A percentile compares a stretch with the other conserved stretches of the same genome.
phyloP scores from a whole-genome alignment of 805 yeast species.

The Clavispora asparagi region DNA sequence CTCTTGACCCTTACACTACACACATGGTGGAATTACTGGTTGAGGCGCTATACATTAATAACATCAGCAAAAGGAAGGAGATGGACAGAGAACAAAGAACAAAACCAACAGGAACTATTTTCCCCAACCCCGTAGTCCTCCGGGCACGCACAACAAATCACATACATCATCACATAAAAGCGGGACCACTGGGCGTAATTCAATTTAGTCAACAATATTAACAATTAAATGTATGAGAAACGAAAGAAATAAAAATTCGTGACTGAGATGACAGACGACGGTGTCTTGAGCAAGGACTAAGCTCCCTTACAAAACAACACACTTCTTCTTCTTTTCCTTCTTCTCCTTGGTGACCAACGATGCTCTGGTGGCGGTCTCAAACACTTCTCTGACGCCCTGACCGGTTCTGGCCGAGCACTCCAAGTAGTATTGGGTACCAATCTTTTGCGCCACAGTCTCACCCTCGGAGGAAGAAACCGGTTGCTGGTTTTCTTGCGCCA shows the following conservation, averaged over 20 bases:
- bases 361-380: conserved; percentile 26
- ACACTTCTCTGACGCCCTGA: conserved; percentile 26
- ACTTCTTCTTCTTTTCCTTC: conserved; percentile 27
- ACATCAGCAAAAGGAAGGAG: background rate
- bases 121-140: background rate
- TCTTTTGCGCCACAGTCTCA: conserved; percentile 22
- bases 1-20: too few relatives aligned
- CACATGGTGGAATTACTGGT: background rate
- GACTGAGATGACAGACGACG: background rate
- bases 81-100: background rate
- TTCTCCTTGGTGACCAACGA: conserved; percentile 25
- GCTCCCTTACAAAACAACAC: conserved; percentile 21
- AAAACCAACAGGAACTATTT: too few relatives aligned
- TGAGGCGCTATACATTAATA: background rate
- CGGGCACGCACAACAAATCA: background rate
- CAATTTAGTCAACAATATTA: conserved; percentile 9
- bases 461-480: conserved; percentile 22
- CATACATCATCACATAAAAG: background rate
- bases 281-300: background rate
- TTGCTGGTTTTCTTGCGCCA: conserved; percentile 19
- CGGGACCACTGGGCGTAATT: background rate
- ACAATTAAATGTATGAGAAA: conserved; percentile 13
- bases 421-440: conserved; percentile 28
- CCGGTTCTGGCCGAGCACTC: conserved; percentile 35
- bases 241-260: conserved; percentile 8